phyloP scores from a whole-genome alignment of 2,329 filamentous ascomycete genomes.

The Sclerotinia minor region DNA sequence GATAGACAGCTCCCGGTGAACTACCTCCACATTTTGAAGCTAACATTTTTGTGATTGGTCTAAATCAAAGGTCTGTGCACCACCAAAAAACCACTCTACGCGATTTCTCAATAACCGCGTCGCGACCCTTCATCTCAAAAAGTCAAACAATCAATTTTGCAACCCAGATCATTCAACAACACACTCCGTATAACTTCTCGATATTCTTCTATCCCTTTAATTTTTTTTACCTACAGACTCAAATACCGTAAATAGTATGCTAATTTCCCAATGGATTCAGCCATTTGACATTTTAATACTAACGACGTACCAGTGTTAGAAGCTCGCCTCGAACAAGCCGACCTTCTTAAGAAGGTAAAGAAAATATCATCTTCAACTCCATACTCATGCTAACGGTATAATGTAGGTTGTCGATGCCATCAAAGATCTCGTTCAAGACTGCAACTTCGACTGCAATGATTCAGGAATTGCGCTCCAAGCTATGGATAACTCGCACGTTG shows the following conservation, averaged over 20 bases:
- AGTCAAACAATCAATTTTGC: slow-evolving; percentile 19
- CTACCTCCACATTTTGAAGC: not conserved
- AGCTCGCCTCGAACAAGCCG: slow-evolving; percentile 93
- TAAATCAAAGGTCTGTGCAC: slow-evolving; percentile 5
- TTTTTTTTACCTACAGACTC: not conserved
- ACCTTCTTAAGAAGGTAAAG: slow-evolving; percentile 86
- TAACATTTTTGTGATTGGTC: slow-evolving; percentile 1
- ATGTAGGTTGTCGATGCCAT: slow-evolving; percentile 92
- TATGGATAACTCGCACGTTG: slow-evolving; percentile 99
- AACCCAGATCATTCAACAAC: slow-evolving; percentile 7
- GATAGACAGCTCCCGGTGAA: no score
- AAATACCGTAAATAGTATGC: slow-evolving; percentile 18
- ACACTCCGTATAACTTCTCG: not conserved
- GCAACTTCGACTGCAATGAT: slow-evolving; percentile 99
- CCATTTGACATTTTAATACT: slow-evolving; percentile 10
- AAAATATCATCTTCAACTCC: not conserved
- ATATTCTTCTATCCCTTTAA: not conserved
- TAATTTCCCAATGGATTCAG: not conserved
- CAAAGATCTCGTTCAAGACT: slow-evolving; percentile 98
- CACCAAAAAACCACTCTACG: slow-evolving; percentile 25
- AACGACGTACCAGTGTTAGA: slow-evolving; percentile 68
- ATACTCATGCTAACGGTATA: slow-evolving; percentile 31
- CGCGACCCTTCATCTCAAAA: slow-evolving; percentile 19
- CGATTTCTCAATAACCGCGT: slow-evolving; percentile 26
- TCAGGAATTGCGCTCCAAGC: slow-evolving; percentile 96